Conservation (phyloP, 768 basidiomycete species). For the Russula brevipes region DNA sequence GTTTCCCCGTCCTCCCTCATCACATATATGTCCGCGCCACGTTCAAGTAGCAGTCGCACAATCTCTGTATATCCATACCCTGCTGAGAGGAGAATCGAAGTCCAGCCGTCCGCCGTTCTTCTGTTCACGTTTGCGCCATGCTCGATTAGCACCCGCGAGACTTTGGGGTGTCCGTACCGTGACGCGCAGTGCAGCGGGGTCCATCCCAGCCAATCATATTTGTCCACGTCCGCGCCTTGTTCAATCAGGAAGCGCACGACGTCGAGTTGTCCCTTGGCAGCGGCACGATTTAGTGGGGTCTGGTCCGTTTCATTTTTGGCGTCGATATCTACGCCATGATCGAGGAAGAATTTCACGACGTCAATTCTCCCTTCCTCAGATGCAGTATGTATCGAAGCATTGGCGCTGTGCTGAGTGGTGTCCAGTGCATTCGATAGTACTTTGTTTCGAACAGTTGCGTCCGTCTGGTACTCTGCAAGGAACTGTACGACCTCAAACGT, state of each 20-base stretch:
- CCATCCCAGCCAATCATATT: background rate
- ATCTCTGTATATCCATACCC: background rate
- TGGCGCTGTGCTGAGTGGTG: no score
- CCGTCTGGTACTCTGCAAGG: no score
- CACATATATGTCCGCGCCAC: background rate
- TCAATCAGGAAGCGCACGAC: background rate
- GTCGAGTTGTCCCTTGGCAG: background rate
- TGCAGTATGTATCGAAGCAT: no score
- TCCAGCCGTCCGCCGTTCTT: background rate
- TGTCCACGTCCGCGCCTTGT: background rate
- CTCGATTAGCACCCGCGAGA: background rate
- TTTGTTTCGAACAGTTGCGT: no score
- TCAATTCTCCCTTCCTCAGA: no score
- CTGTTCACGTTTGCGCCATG: slow-evolving; percentile 5
- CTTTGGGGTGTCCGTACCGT: background rate
- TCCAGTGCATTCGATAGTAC: no score
- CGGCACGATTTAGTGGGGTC: background rate
- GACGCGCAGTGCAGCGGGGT: slow-evolving; percentile 10
- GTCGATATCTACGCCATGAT: no score
- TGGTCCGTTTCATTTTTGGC: no score
- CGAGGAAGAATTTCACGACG: no score
- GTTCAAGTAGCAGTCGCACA: background rate
- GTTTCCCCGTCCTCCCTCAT: background rate
- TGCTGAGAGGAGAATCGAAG: slow-evolving; percentile 5
- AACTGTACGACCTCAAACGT: no score